Base-by-base conservation (phyloP, 371 early-diverging fungal species). In the Circinella minor region DNA sequence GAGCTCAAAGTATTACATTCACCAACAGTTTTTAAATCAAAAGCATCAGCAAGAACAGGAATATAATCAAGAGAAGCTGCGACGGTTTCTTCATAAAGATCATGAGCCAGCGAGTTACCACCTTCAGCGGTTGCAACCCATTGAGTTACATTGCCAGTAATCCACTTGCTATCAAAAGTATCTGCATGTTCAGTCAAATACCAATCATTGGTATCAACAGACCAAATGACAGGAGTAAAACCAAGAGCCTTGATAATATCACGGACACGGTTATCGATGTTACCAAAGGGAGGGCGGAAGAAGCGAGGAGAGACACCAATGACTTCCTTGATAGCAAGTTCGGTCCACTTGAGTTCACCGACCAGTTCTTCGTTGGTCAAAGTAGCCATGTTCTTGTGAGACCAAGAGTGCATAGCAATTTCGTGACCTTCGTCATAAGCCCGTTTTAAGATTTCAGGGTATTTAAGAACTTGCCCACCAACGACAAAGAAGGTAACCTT, bases 401-500 rank as follows among this genome's bases (percentile, higher is more conserved):
- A 85, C 87, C 88, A 82, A 49, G 82, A 81, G 61, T 86, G 85
- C 69, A 84, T 81, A 48, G 84, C 86, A 39, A 84, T 51, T 66
- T 86, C 83, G 63, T 83, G 83, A 60, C 87, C 87, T 51, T 75
- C 77, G 10, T 82, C 72, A 57, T 68, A 81, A 17, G 84, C 87
- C 47, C 82, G 83, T 75, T 83, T 78, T 47, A 84, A 80, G 18
- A 75, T 75, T 0, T 82, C 83, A 14, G 89, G 90, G 67, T 81
- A 73, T 67, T 85, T 74, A 36, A 83, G 71, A 11, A 89, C 86
- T 59, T 88, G 81, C 17, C 81, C 74, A 51, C 92, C 90, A 51
- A 89, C 77, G 68, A 90, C 75, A 69, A 89, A 92, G 63, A 92
- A 81, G 7, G 91, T 90, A 1, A 86, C 89, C 61, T 88, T 83